Evolutionary conservation across 2,329 filamentous ascomycete genomes (phyloP).

Genomic region (Cadophora sp.): DNA sequence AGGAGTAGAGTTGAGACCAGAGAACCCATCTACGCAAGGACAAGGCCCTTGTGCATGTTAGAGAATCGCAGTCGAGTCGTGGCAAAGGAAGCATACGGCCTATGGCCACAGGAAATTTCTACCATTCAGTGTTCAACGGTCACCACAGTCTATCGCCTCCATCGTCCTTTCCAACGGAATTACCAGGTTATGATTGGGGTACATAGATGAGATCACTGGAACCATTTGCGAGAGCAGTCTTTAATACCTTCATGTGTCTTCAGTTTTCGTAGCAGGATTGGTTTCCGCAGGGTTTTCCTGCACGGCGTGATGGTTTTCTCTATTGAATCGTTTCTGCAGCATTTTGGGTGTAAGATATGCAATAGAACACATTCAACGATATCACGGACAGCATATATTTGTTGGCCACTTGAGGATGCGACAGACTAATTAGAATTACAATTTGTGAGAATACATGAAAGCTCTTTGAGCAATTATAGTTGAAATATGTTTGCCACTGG

Average conservation of each 20-base stretch:
- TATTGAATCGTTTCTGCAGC: constrained; percentile 42
- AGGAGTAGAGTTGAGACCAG: constrained; percentile 66
- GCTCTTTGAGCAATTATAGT: neutral
- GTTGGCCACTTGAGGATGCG: neutral
- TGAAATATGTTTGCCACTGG: neutral
- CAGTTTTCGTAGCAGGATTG: constrained; percentile 38
- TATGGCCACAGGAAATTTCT: constrained; percentile 24
- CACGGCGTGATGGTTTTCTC: constrained; percentile 43
- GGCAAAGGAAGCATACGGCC: constrained; percentile 32
- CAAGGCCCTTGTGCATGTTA: constrained; percentile 70
- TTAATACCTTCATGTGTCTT: constrained; percentile 45
- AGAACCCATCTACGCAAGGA: constrained; percentile 62
- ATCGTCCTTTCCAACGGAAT: constrained; percentile 34
- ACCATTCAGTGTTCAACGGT: constrained; percentile 25
- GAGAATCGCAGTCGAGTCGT: constrained; percentile 33
- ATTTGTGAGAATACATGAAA: neutral
- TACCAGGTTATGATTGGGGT: constrained; percentile 31
- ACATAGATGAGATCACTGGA: constrained; percentile 33
- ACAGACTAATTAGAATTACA: neutral
- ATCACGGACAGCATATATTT: constrained; percentile 16
- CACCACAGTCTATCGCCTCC: constrained; percentile 24
- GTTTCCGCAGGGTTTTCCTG: constrained; percentile 39
- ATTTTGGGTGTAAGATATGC: constrained; percentile 47
- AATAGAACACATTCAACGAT: constrained; percentile 43
- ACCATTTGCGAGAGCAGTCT: constrained; percentile 39